phyloP scores from a whole-genome alignment of 495 filamentous ascomycete species.

The Talaromyces borbonicus region DNA sequence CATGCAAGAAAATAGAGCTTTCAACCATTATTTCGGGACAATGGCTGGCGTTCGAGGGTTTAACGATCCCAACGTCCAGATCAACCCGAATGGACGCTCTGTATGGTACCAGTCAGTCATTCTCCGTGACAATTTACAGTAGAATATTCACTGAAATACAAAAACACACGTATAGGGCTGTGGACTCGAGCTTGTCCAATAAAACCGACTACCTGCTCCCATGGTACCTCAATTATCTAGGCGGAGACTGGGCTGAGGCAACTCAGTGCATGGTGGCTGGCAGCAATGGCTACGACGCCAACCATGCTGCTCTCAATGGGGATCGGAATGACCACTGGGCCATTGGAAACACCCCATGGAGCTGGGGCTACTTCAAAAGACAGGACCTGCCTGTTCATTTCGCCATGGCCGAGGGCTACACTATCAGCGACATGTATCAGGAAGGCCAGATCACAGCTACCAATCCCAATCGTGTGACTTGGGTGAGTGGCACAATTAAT shows the following conservation, averaged over 20 bases:
- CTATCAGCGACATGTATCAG: constrained; percentile 48
- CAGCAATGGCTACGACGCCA: constrained; percentile 39
- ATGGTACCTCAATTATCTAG: constrained; percentile 44
- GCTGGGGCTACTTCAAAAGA: constrained; percentile 40
- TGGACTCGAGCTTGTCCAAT: constrained; percentile 16
- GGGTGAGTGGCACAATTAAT: constrained; percentile 44
- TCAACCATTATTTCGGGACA: constrained; percentile 41
- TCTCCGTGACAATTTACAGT: not conserved
- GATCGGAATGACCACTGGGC: constrained; percentile 45
- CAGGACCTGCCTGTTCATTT: constrained; percentile 44
- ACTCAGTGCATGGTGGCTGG: constrained; percentile 48
- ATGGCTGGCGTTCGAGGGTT: constrained; percentile 49
- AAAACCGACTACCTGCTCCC: constrained; percentile 34
- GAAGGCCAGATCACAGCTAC: constrained; percentile 44
- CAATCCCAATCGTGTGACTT: constrained; percentile 46
- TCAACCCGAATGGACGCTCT: constrained; percentile 31
- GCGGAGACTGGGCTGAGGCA: constrained; percentile 33
- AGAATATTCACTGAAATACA: not conserved
- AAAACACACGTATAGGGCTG: constrained; percentile 8
- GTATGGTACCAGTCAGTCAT: constrained; percentile 41
- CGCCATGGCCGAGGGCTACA: constrained; percentile 45
- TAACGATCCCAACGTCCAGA: constrained; percentile 46
- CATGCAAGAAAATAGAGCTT: constrained; percentile 45
- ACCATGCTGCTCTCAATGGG: constrained; percentile 40
- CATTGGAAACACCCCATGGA: constrained; percentile 42